Percentiles rank a stretch among this genome's conserved stretches.
Evolutionary conservation across 352 stramenopile species (phyloP).

Genomic region (Thalassiosira mediterranea): DNA sequence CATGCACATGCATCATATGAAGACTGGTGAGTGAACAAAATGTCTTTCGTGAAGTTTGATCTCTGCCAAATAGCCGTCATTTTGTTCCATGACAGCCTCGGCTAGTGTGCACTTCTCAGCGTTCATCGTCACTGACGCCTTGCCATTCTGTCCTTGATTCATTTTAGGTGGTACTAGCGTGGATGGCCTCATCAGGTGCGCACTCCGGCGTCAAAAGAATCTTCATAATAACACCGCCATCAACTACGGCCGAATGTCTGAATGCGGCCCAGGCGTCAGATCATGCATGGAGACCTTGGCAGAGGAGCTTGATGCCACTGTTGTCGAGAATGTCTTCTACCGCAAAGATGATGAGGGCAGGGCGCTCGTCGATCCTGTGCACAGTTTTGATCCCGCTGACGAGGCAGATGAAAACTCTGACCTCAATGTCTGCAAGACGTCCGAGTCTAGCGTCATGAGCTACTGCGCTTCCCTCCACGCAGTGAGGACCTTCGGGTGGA

Average conservation of each 20-base stretch:
- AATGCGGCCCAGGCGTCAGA: conserved; percentile 37
- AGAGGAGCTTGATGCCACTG: conserved; percentile 32
- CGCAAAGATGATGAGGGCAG: conserved; percentile 42
- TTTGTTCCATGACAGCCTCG: no score
- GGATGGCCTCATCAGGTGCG: conserved; percentile 42
- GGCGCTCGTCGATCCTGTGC: conserved; percentile 14
- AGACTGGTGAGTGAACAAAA: conserved; percentile 50
- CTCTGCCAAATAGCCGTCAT: no score
- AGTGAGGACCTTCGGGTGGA: conserved; percentile 54
- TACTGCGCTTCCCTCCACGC: conserved; percentile 57
- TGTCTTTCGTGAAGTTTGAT: no score
- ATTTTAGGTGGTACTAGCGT: conserved; percentile 54
- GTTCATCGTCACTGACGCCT: no score
- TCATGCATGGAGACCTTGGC: conserved; percentile 41
- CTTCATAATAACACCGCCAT: conserved; percentile 31
- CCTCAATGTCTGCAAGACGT: conserved; percentile 48
- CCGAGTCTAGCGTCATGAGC: conserved; percentile 48
- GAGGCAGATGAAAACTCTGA: conserved; percentile 36
- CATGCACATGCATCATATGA: conserved; percentile 67
- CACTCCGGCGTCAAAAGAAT: conserved; percentile 28
- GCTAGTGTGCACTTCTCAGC: no score
- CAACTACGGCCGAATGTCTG: conserved; percentile 42
- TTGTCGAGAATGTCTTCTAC: conserved; percentile 53
- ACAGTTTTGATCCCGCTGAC: conserved; percentile 45
- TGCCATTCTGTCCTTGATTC: no score